Base-by-base conservation (phyloP, 306 rosid genomes). In the Ormosia emarginata region DNA sequence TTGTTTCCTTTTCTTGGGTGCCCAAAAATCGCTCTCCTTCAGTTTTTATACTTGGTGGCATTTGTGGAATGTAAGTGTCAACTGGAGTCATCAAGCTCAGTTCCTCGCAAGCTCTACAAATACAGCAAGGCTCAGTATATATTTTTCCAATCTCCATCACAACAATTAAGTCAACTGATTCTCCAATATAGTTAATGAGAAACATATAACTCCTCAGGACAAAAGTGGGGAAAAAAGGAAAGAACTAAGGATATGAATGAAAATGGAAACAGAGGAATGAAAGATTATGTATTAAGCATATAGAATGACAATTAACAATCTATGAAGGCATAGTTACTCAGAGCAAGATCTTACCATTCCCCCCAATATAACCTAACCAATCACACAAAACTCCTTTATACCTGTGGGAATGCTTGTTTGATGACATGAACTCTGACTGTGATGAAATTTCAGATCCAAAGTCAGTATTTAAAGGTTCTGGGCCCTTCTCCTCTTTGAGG, bases 391-490 rank as follows among this genome's bases (percentile, higher is more conserved):
- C 64, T 74, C 37, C 39, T 78, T 43, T 83, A 39, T 69, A 91
- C 97, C 92, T 59, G 32, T 84, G 52, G 5, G 81, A 49, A 70
- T 83, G 87, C 63, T 84, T 84, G 83, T 90, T 85, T 24, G 97
- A 85, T 81, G 91, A 85, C 85, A 84, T 41, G 73, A 90, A 90
- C 78, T 88, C 93, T 66, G 96, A 88, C 41, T 84, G 92, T 4
- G 97, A 71, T 40, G 91, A 89, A 83, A 93, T 78, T 86, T 82
- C 92, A 75, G 94, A 89, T 58, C 88, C 90, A 68, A 85, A 83
- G 85, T 90, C 93, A 36, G 83, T 83, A 67, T 67, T 87, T 39
- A 83, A 71, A 70, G 95, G 95, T 74, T 82, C 87, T 15, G 81
- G 58, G 11, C 66, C 91, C 75, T 62, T 82, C 47, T 44, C 90